Conservation (phyloP, 148 eudicot genomes). For the Dysphania ambrosioides region DNA sequence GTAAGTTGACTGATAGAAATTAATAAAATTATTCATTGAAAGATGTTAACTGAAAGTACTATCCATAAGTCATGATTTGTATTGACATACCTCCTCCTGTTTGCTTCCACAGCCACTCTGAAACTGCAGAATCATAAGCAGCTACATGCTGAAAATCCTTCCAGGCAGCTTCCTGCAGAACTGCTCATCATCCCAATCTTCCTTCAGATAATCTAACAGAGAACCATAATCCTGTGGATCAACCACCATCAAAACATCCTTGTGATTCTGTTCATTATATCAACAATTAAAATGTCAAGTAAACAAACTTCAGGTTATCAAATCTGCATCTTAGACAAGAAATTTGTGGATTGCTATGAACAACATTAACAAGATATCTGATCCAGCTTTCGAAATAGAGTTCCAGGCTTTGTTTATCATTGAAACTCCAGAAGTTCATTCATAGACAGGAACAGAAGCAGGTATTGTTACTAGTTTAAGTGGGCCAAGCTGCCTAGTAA, state of each 20-base stretch:
- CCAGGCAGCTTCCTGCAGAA: conserved; percentile 79
- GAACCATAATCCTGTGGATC: conserved; percentile 79
- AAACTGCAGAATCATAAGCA: conserved; percentile 95
- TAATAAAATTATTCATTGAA: not conserved
- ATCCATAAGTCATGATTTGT: not conserved
- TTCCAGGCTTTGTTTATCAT: no score
- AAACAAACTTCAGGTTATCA: not conserved
- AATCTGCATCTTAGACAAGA: not conserved
- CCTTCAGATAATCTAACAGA: conserved; percentile 59
- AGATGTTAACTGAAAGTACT: not conserved
- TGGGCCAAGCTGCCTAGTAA: no score
- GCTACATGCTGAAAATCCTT: conserved; percentile 93
- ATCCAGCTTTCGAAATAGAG: no score
- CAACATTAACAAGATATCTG: no score
- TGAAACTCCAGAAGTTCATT: no score
- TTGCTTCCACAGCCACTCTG: conserved; percentile 97
- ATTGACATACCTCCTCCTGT: conserved; percentile 77
- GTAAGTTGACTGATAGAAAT: not conserved
- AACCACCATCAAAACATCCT: conserved; percentile 89
- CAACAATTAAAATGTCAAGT: not conserved
- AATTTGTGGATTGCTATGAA: no score
- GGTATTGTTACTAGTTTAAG: no score
- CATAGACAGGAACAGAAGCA: no score
- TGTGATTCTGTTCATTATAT: conserved; percentile 66
- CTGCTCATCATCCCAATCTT: conserved; percentile 47